Percentiles rank a stretch among this genome's conserved stretches.
These are phyloP conservation scores for Pyrus hybrid DNA, from an alignment of 331 rosid genomes.

Conservation along the genomic window DNA sequence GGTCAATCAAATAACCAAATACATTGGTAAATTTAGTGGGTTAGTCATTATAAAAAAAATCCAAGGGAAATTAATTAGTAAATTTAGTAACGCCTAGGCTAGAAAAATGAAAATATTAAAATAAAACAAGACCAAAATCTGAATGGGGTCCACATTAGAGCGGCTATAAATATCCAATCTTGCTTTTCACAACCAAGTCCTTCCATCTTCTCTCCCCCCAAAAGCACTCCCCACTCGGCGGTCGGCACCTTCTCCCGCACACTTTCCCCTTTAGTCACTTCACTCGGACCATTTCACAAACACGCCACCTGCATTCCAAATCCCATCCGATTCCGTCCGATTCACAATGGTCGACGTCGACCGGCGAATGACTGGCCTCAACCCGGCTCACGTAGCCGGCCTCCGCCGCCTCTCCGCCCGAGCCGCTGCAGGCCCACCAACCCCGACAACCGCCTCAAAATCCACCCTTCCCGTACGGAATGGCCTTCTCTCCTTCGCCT, in stretches of 20 bases:
- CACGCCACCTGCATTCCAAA: background rate
- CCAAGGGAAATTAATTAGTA: conserved; percentile 11
- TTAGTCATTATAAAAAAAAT: conserved; percentile 6
- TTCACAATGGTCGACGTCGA: conserved; percentile 76
- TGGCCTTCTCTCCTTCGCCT: conserved; percentile 72
- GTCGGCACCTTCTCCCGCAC: background rate
- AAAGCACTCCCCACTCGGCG: background rate
- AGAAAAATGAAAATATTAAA: background rate
- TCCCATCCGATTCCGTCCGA: too few species aligned
- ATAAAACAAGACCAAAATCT: conserved; percentile 14
- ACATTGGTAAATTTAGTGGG: background rate
- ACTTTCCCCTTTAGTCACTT: conserved; percentile 4
- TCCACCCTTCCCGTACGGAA: conserved; percentile 43
- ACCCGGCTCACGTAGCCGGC: conserved; percentile 88
- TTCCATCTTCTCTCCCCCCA: background rate
- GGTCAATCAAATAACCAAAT: background rate
- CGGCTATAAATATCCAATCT: conserved; percentile 37
- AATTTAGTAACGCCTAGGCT: background rate
- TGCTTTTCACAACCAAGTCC: background rate
- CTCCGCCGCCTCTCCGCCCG: conserved; percentile 88
- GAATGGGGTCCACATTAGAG: conserved; percentile 25
- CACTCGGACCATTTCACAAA: background rate
- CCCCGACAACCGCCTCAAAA: conserved; percentile 6
- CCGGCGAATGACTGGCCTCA: conserved; percentile 81
- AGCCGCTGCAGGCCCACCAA: conserved; percentile 54